These are phyloP conservation scores for Scheffersomyces coipomensis DNA, from an alignment of 805 yeast species.

Conservation along the genomic window DNA sequence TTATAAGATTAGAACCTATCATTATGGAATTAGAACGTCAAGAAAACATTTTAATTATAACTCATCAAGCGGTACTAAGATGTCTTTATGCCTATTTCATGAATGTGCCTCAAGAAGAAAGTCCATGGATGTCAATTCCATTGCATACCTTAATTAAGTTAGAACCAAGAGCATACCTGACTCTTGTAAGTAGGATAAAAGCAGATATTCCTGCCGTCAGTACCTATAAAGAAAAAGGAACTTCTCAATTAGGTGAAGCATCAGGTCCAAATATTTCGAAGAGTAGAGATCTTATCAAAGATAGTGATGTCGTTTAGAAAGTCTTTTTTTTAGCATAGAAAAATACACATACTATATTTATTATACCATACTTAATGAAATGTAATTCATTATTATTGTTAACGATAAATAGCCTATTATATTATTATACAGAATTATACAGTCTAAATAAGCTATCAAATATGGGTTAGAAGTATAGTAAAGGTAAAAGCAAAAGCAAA, in stretches of 20 bases:
- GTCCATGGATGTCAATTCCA: slow-evolving; percentile 99
- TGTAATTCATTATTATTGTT: no score
- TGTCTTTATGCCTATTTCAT: slow-evolving; percentile 97
- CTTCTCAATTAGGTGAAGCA: slow-evolving; percentile 60
- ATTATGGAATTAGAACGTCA: slow-evolving; percentile 98
- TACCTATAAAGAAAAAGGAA: slow-evolving; percentile 94
- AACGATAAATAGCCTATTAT: background rate
- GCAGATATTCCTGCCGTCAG: slow-evolving; percentile 98
- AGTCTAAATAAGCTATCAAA: no score
- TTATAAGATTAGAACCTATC: slow-evolving; percentile 91
- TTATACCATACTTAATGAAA: no score
- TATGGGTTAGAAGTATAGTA: no score
- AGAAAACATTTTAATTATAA: slow-evolving; percentile 90
- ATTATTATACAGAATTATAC: background rate
- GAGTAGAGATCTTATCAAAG: slow-evolving; percentile 51
- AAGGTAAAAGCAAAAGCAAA: no score
- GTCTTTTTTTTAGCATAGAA: no score
- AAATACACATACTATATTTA: no score
- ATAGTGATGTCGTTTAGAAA: slow-evolving; percentile 18
- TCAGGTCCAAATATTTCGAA: slow-evolving; percentile 33
- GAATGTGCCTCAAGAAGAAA: slow-evolving; percentile 96
- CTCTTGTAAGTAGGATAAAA: slow-evolving; percentile 83
- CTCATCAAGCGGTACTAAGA: slow-evolving; percentile 96
- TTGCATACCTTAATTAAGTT: slow-evolving; percentile 89
- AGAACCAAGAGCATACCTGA: slow-evolving; percentile 93